Evolutionary conservation across 768 basidiomycete genomes (phyloP), one percentile per base, ranked within the genome.

Genomic region (Rhodotorula diobovata): DNA sequence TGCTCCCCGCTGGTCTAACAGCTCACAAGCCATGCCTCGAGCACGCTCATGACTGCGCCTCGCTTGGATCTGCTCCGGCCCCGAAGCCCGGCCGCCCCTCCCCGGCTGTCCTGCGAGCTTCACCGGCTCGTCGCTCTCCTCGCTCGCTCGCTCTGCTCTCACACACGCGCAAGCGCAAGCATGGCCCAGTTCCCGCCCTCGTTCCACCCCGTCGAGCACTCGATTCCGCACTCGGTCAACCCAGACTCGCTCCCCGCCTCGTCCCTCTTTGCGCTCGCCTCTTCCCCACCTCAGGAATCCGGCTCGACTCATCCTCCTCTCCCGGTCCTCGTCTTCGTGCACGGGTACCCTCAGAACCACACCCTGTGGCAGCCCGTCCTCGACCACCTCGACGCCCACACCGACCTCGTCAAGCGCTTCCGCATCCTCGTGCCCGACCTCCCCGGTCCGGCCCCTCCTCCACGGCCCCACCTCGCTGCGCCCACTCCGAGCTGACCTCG

Each of bases 281-380:
- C 37, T 2, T 34, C 39, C 37, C 37, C 57, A 25, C 28, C 57
- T 23, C 20, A 35, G 21, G 8, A 20, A 10, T 8, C 37, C 57
- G 59, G 25, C 32, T 39, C 48, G 11, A 4, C 51, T 9, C 28
- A 28, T 25, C 5, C 10, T 9, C 10, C 48, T 8, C 23, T n/a
- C 5, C 74, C 73, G 23, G 63, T 76, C 51, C 67, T 77, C 54
- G 55, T 72, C 25, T 64, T 76, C 32, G 55, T 77, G 14, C 77
- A 77, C 64, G 76, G 77, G 7, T 76, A 63, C 58, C 77, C 76
- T 4, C 76, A 77, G 63, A 76, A 72, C 60, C 65, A 67, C 56
- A 65, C 67, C 25, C 74, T 76, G 63, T 77, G 72, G 75, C 46
- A 69, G 48, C 48, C 55, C n/a, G 64, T 77, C 46, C 64, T 70